Conservation (phyloP, 768 basidiomycete species). For the Suillus spraguei region DNA sequence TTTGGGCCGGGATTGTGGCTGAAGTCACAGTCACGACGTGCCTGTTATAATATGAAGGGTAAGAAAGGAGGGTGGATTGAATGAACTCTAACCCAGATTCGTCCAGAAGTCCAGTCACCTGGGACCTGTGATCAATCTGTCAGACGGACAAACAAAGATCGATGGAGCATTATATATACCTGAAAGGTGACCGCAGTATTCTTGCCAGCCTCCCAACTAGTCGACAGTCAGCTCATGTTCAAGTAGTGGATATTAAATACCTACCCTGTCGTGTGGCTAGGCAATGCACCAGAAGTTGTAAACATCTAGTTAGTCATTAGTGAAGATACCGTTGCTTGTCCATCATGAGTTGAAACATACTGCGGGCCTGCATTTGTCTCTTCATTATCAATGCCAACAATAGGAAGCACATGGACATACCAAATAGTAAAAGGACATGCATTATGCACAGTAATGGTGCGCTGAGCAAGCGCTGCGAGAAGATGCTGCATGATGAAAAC, state of each 20-base stretch:
- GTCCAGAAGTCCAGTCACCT: slow-evolving; percentile 64
- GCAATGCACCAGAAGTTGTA: slow-evolving; percentile 55
- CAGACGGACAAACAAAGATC: background rate
- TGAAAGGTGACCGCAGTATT: slow-evolving; percentile 30
- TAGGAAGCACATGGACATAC: slow-evolving; percentile 32
- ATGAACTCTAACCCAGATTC: slow-evolving; percentile 55
- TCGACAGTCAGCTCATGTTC: slow-evolving; percentile 5
- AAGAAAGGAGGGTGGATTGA: background rate
- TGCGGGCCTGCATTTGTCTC: slow-evolving; percentile 43
- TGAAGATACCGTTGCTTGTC: background rate
- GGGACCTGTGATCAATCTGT: slow-evolving; percentile 43
- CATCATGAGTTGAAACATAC: slow-evolving; percentile 24
- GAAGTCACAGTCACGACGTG: slow-evolving; percentile 66
- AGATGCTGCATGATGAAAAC: slow-evolving; percentile 24
- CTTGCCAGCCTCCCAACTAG: slow-evolving; percentile 37
- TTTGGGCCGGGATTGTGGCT: slow-evolving; percentile 48
- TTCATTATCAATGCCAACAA: slow-evolving; percentile 1
- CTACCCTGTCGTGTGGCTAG: slow-evolving; percentile 49
- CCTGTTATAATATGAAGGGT: slow-evolving; percentile 26
- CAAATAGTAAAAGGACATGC: slow-evolving; percentile 70
- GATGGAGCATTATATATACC: slow-evolving; percentile 12
- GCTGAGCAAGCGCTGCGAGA: slow-evolving; percentile 41
- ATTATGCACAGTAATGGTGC: slow-evolving; percentile 64
- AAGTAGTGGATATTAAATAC: background rate
- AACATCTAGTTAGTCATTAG: slow-evolving; percentile 44